Base-by-base conservation (phyloP, 176 grass and related monocot genomes). In the Alloteropsis semialata region DNA sequence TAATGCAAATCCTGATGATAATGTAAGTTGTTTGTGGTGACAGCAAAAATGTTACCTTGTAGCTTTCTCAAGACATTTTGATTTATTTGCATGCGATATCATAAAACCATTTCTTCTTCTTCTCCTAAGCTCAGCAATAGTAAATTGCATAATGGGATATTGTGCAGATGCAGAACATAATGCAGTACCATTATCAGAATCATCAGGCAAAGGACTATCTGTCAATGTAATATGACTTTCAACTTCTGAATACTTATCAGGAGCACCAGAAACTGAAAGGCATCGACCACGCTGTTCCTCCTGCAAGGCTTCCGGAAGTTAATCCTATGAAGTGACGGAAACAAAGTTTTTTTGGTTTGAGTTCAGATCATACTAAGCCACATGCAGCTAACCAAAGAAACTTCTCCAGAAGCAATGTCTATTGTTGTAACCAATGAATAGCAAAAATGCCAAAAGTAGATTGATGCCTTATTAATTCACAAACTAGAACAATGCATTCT, bases 71-170 rank as follows among this genome's bases (percentile, higher is more conserved):
- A 65, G 71, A 86, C 43, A 85, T 51, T 39, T 79, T 49, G 29
- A 24, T 69, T 87, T 84, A 33, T 77, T 84, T 80, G 80, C 55
- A 88, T 72, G 79, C 34, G 87, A 84, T 63, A 83, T 56, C 43
- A 82, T 84, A 60, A 88, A 82, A 34, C 87, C 75, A 50, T 84
- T 81, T 17, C 88, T 83, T 86, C 78, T 91, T 84, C 93, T 95
- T 88, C 87, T 95, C 82, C 77, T 92, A 87, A 98, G 82, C 38
- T 90, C 85, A 39, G 84, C 62, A 83, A 98, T 51, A 16, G 74
- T 90, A 88, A 98, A 98, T 82, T 89, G 88, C 48, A 64, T 71
- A 63, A 57, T 68, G n/a, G 91, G 85, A 86, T 82, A 93, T 76
- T 73, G 75, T 88, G 68, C 71, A 67, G 81, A 82, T 62, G 63